A percentile compares a stretch with the other conserved stretches of the same genome.
Evolutionary conservation across 371 early-diverging fungal species (phyloP).

Genomic region (Basidiobolus meristosporus): DNA sequence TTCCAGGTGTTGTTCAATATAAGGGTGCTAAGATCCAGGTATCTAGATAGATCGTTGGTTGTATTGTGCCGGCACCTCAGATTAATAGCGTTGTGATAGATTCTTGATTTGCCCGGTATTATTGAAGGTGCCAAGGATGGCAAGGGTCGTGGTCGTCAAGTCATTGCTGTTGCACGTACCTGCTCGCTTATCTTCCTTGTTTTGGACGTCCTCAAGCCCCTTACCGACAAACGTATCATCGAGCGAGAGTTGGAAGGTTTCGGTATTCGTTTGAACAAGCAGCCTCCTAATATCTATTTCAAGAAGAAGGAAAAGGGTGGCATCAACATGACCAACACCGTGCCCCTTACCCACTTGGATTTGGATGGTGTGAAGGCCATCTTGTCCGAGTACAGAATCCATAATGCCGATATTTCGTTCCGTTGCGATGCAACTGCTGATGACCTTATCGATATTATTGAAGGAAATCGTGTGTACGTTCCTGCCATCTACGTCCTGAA

Average conservation of each 20-base stretch:
- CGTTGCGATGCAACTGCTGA: slow-evolving; percentile 75
- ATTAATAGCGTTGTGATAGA: slow-evolving; percentile 20
- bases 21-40: slow-evolving; percentile 92
- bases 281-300: slow-evolving; percentile 90
- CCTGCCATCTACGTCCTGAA: slow-evolving; percentile 85
- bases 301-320: slow-evolving; percentile 91
- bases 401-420: slow-evolving; percentile 84
- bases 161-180: slow-evolving; percentile 79
- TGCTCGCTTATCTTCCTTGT: slow-evolving; percentile 90
- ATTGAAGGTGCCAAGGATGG: slow-evolving; percentile 99
- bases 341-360: slow-evolving; percentile 70
- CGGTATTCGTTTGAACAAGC: slow-evolving; percentile 94
- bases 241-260: slow-evolving; percentile 97
- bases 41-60: slow-evolving; percentile 33
- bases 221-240: slow-evolving; percentile 83
- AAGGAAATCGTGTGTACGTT: slow-evolving; percentile 66
- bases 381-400: slow-evolving; percentile 78
- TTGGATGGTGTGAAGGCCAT: slow-evolving; percentile 73
- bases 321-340: slow-evolving; percentile 74
- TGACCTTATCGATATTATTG: slow-evolving; percentile 92
- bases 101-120: slow-evolving; percentile 74
- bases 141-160: slow-evolving; percentile 97
- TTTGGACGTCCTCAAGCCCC: slow-evolving; percentile 90
- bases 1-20: slow-evolving; percentile 86
- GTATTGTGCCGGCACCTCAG: slow-evolving; percentile 17